Evolutionary conservation across 257 asterid genomes (phyloP).

Genomic region (Eustoma russellianum): DNA sequence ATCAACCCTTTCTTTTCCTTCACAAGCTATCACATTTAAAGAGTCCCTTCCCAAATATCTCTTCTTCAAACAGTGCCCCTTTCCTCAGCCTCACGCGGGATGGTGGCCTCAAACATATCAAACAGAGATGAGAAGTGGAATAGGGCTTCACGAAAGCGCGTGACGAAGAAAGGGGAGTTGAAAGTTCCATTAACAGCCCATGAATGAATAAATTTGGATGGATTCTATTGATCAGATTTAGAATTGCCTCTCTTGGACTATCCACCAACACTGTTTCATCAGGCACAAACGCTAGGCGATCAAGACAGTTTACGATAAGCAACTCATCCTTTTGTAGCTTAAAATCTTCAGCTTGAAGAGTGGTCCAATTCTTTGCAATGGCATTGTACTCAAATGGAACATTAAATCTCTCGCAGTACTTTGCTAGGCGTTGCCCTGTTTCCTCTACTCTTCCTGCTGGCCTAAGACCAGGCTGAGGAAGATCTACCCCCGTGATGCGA

Average conservation of each 20-base stretch:
- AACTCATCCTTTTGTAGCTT: conserved; percentile 14
- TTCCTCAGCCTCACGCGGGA: conserved; percentile 15
- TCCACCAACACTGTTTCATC: conserved; percentile 14
- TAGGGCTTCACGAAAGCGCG: conserved; percentile 20
- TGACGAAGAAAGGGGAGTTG: conserved; percentile 18
- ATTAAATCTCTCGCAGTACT: conserved; percentile 12
- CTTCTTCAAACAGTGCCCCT: conserved; percentile 12
- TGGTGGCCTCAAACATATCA: conserved; percentile 17
- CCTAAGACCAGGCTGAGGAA: conserved; percentile 22
- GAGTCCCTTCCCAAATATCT: conserved; percentile 19
- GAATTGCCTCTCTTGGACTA: conserved; percentile 14
- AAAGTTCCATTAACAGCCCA: conserved; percentile 16
- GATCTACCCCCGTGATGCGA: conserved; percentile 18
- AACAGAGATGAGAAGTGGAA: conserved; percentile 20
- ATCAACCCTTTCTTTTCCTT: conserved; percentile 21
- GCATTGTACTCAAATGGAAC: conserved; percentile 18
- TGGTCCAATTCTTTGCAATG: conserved; percentile 17
- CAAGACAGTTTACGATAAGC: conserved; percentile 12
- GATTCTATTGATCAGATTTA: conserved; percentile 10
- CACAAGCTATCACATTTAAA: conserved; percentile 19
- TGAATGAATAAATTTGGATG: conserved; percentile 14
- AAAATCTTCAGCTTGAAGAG: conserved; percentile 10
- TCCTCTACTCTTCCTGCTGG: conserved; percentile 15
- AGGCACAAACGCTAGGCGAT: conserved; percentile 7
- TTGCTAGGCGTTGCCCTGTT: conserved; percentile 17